A percentile compares a stretch with the other conserved stretches of the same genome.
These are phyloP conservation scores for Udeniomyces megalosporus DNA, from an alignment of 768 basidiomycete genomes.

Conservation along the genomic window DNA sequence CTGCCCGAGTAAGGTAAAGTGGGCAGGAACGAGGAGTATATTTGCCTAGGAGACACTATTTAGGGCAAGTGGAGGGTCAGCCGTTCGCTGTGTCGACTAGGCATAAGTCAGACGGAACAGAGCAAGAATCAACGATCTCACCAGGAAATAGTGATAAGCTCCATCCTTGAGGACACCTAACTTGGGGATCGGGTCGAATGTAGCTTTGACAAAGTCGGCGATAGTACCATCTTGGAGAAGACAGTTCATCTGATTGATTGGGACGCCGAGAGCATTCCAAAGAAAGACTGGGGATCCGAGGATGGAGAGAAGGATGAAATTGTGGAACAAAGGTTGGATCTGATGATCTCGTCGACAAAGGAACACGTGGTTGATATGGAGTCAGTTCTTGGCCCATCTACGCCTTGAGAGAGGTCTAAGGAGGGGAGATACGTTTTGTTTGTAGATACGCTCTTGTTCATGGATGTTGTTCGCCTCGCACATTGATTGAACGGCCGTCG, in stretches of 20 bases:
- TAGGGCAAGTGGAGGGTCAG: too few relatives aligned
- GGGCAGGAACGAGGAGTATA: slow-evolving; percentile 46
- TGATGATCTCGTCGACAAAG: too few relatives aligned
- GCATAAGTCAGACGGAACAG: too few relatives aligned
- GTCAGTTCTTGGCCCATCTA: too few relatives aligned
- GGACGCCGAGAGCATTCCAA: slow-evolving; percentile 68
- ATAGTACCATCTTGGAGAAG: slow-evolving; percentile 34
- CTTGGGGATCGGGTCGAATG: slow-evolving; percentile 31
- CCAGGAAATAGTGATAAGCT: slow-evolving; percentile 47
- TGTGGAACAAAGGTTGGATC: slow-evolving; percentile 46
- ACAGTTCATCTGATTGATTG: slow-evolving; percentile 43
- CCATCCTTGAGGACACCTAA: slow-evolving; percentile 37
- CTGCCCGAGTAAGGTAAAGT: slow-evolving; percentile 44
- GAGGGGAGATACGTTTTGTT: too few relatives aligned
- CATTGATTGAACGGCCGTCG: slow-evolving; percentile 39
- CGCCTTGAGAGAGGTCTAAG: too few relatives aligned
- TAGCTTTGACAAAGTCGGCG: slow-evolving; percentile 31
- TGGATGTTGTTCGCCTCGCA: slow-evolving; percentile 40
- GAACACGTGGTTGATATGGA: too few relatives aligned
- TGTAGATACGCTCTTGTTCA: slow-evolving; percentile 51
- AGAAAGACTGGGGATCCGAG: slow-evolving; percentile 32
- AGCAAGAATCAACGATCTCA: slow-evolving; percentile 30
- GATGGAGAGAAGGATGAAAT: slow-evolving; percentile 41
- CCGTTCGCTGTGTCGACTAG: too few relatives aligned
- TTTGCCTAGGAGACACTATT: slow-evolving; percentile 34